Conservation (phyloP, 2,329 filamentous ascomycete species). For the Seiridium unicorne region DNA sequence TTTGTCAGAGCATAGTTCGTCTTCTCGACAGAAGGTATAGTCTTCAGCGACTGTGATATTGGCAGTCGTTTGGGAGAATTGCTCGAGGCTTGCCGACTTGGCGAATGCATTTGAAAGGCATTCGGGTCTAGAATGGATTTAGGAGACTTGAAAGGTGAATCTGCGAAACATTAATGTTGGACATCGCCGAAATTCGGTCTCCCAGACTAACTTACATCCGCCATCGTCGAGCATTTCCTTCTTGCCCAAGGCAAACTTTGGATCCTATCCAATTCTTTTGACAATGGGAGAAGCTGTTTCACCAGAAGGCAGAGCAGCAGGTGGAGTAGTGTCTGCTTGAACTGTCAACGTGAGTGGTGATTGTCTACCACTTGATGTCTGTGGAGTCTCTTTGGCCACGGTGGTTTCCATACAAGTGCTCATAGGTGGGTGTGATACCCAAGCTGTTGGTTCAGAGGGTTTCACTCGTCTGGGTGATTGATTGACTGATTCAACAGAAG, state of each 20-base stretch:
- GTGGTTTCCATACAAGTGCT: conserved; percentile 8
- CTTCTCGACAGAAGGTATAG: conserved; percentile 1
- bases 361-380: background rate
- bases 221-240: conserved; percentile 29
- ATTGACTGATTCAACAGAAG: conserved; percentile 6
- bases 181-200: background rate
- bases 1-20: too few species aligned
- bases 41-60: conserved; percentile 8
- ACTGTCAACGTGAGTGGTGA: background rate
- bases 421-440: conserved; percentile 13
- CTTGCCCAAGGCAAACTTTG: conserved; percentile 25
- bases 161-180: background rate
- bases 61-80: conserved; percentile 10
- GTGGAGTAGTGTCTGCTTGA: background rate
- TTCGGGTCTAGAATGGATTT: conserved; percentile 6
- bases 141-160: conserved; percentile 11
- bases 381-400: background rate
- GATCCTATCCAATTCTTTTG: conserved; percentile 23
- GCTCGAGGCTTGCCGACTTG: background rate
- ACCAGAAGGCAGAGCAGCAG: background rate
- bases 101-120: background rate
- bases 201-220: conserved; percentile 19
- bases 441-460: conserved; percentile 5
- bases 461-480: conserved; percentile 13
- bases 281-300: conserved; percentile 12